Base-by-base conservation (phyloP, 495 filamentous ascomycete species). In the Penicillium macrosclerotiorum region DNA sequence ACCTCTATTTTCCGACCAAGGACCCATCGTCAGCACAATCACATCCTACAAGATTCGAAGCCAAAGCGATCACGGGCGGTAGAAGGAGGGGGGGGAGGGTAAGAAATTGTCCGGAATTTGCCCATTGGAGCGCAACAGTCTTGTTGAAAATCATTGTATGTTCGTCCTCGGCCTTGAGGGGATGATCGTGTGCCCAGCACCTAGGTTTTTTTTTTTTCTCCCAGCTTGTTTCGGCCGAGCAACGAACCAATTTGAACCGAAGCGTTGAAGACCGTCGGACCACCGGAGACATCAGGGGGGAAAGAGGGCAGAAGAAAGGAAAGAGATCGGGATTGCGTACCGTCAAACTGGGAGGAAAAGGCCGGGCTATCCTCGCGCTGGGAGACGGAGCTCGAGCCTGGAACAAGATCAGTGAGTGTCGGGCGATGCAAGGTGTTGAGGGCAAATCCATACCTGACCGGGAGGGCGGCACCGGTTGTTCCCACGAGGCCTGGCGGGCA, bases 331-430 rank as follows among this genome's bases (percentile, higher is more conserved):
- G 29, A 51, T 25, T 54, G 37, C 72, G 57, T 87, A 96, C 90
- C 90, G 76, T 96, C 92, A 65, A 96, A 81, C 70, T 97, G 92
- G 53, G 87, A 83, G 46, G 80, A 74, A 64, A 97, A 97, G 39
- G 92, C 92, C 43, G 80, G 69, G 33, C 78, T 67, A 32, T 95
- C 90, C 51, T 93, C 86, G 45, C 82, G 81, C 49, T 89, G 86
- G 59, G 84, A 80, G 49, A 81, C 76, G 24, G 85, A 89, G 74
- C 79, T 87, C 47, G 89, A 83, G 63, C 89, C 86, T 93, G 63
- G 49, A 30, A 16, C 18, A 22, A 37, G 43, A 30, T 30, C 34
- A 38, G 35, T 52, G 27, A 64, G 69, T 70, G 65, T 59, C 60
- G 37, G 9, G 42, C 43, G 14, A 18, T 31, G 22, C 26, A 17